Evolutionary conservation across 139 green algal genomes (phyloP).

Genomic region (Parachlorella kessleri): DNA sequence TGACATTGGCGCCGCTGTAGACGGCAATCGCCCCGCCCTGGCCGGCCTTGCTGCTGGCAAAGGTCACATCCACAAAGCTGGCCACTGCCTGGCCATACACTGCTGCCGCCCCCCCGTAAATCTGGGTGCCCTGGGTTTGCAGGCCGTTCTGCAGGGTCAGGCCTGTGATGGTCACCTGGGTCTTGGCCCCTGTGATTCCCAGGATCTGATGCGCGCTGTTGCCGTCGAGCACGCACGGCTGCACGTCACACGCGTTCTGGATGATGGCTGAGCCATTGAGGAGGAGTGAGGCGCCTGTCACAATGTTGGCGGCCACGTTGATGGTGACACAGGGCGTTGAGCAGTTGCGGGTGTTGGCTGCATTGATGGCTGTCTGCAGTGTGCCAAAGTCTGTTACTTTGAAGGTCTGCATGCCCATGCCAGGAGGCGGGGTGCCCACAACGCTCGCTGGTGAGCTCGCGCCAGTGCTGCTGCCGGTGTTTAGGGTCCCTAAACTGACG

Average conservation of each 20-base stretch:
- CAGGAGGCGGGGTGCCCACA: background rate
- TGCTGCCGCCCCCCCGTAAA: conserved; percentile 10
- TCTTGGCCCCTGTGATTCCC: background rate
- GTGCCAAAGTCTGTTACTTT: background rate
- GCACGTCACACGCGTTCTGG: background rate
- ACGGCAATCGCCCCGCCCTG: conserved; percentile 15
- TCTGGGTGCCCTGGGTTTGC: background rate
- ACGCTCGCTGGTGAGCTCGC: background rate
- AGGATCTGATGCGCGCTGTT: conserved; percentile 1
- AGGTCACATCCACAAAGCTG: conserved; percentile 19
- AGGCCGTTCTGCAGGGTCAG: background rate
- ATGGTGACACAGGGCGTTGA: conserved; percentile 17
- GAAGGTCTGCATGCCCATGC: background rate
- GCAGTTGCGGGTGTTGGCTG: conserved; percentile 18
- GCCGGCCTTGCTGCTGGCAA: conserved; percentile 19
- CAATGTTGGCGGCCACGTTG: conserved; percentile 4
- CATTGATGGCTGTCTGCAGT: background rate
- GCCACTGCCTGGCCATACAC: conserved; percentile 14
- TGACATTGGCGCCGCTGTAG: conserved; percentile 27
- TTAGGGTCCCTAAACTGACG: background rate
- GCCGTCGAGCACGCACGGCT: conserved; percentile 16
- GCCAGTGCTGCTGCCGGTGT: background rate
- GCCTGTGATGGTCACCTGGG: background rate
- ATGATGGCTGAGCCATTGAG: background rate
- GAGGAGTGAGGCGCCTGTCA: background rate